Evolutionary conservation across 768 basidiomycete species (phyloP).

Genomic region (Kondoa malvinella): DNA sequence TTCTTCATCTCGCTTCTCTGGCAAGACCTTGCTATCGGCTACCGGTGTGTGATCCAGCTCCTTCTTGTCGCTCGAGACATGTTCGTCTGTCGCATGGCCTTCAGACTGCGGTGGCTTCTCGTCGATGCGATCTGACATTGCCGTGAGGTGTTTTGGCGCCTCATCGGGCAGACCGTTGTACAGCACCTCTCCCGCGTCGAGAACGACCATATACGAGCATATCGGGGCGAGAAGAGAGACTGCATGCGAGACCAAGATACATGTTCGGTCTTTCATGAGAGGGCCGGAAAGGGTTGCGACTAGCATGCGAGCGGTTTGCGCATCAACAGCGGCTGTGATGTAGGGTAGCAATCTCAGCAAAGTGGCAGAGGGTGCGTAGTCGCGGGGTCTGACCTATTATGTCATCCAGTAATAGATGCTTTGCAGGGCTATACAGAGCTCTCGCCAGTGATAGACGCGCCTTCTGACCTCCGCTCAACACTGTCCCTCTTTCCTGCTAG

Average conservation of each 20-base stretch:
- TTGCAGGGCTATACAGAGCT: slow-evolving; percentile 80
- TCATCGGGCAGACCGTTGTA: slow-evolving; percentile 19
- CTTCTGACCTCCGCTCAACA: slow-evolving; percentile 18
- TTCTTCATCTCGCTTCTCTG: neutral
- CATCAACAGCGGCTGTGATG: slow-evolving; percentile 30
- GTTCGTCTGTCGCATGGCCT: neutral
- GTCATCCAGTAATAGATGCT: slow-evolving; percentile 24
- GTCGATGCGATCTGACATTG: neutral
- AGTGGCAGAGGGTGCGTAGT: neutral
- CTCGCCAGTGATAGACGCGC: slow-evolving; percentile 51
- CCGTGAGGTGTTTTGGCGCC: neutral
- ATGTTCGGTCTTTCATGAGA: slow-evolving; percentile 57
- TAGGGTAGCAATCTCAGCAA: slow-evolving; percentile 4
- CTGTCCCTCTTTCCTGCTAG: neutral
- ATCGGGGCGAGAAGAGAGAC: slow-evolving; percentile 21
- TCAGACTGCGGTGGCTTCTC: neutral
- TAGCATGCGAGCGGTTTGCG: slow-evolving; percentile 53
- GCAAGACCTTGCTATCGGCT: neutral
- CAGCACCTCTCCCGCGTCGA: slow-evolving; percentile 19
- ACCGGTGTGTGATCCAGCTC: neutral
- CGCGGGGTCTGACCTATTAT: neutral
- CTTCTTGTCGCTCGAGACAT: neutral
- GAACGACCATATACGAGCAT: slow-evolving; percentile 21
- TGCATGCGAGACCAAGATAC: slow-evolving; percentile 26
- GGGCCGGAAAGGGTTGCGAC: slow-evolving; percentile 43